Evolutionary conservation across 805 yeast genomes (phyloP).

Genomic region (Komagataella mondaviorum): DNA sequence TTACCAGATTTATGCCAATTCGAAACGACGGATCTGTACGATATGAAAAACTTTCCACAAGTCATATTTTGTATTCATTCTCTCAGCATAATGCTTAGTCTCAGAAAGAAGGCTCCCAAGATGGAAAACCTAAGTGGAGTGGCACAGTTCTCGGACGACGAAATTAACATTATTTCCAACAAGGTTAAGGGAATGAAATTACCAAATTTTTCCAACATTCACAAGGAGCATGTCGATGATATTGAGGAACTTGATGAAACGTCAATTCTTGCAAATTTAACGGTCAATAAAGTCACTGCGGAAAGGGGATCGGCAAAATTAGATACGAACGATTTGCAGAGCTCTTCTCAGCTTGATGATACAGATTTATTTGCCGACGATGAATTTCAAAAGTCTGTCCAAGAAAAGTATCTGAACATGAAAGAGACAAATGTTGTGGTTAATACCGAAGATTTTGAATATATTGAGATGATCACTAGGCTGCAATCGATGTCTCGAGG

Average conservation of each 20-base stretch:
- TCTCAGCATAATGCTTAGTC: conserved; percentile 57
- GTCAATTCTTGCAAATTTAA: neutral
- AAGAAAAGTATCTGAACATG: conserved; percentile 1
- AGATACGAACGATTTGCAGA: neutral
- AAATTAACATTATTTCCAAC: conserved; percentile 55
- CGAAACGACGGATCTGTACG: conserved; percentile 87
- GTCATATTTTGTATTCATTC: conserved; percentile 93
- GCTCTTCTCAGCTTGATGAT: neutral
- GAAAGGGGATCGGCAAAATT: neutral
- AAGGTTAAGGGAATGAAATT: conserved; percentile 52
- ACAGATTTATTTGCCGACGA: conserved; percentile 7
- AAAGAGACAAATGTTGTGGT: neutral
- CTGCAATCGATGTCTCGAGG: conserved; percentile 68
- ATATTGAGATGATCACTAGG: conserved; percentile 9
- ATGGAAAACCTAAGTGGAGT: conserved; percentile 52
- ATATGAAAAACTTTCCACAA: conserved; percentile 82
- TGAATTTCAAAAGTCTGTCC: conserved; percentile 4
- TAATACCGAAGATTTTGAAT: neutral
- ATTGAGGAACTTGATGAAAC: conserved; percentile 4
- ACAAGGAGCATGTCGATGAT: conserved; percentile 18
- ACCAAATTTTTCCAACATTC: conserved; percentile 55
- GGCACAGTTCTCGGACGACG: conserved; percentile 51
- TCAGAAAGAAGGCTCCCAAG: conserved; percentile 41
- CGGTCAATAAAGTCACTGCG: neutral
- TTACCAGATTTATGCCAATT: conserved; percentile 84